Conservation (phyloP, 176 grass and related monocot species). For the bread wheat (Triticum aestivum) region DNA sequence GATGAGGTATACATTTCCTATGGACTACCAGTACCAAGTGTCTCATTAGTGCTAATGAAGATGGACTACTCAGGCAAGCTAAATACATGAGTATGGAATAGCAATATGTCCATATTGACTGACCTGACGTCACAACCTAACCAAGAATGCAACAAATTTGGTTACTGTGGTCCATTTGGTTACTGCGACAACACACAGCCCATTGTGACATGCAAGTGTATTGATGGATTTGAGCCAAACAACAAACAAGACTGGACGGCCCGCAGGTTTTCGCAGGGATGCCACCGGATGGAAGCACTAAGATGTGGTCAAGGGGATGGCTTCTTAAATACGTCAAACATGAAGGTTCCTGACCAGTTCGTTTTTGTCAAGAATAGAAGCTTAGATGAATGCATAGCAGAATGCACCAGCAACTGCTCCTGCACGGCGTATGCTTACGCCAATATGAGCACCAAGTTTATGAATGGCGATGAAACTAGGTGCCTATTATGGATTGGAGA, state of each 20-base stretch:
- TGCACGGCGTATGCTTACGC: too few species aligned
- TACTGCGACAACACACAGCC: constrained; percentile 32
- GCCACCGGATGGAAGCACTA: constrained; percentile 29
- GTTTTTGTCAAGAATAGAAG: too few species aligned
- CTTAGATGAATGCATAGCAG: too few species aligned
- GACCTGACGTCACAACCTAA: background rate
- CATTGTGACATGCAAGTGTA: constrained; percentile 30
- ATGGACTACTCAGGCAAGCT: constrained; percentile 21
- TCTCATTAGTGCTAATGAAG: background rate
- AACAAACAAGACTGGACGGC: background rate
- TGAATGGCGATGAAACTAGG: too few species aligned
- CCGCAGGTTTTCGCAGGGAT: constrained; percentile 13
- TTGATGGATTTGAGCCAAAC: constrained; percentile 43
- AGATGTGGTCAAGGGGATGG: constrained; percentile 8
- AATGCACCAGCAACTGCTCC: too few species aligned
- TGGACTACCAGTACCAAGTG: background rate
- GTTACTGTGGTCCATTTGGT: constrained; percentile 41
- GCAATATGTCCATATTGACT: background rate
- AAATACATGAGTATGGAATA: background rate
- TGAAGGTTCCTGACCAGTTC: constrained; percentile 14
- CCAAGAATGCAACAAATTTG: constrained; percentile 31
- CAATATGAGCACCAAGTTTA: too few species aligned
- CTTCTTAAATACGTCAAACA: constrained; percentile 21
- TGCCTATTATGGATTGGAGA: too few species aligned
- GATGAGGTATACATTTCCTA: constrained; percentile 7